phyloP scores from a whole-genome alignment of 805 yeast genomes.

The Kodamaea neixiangensis region DNA sequence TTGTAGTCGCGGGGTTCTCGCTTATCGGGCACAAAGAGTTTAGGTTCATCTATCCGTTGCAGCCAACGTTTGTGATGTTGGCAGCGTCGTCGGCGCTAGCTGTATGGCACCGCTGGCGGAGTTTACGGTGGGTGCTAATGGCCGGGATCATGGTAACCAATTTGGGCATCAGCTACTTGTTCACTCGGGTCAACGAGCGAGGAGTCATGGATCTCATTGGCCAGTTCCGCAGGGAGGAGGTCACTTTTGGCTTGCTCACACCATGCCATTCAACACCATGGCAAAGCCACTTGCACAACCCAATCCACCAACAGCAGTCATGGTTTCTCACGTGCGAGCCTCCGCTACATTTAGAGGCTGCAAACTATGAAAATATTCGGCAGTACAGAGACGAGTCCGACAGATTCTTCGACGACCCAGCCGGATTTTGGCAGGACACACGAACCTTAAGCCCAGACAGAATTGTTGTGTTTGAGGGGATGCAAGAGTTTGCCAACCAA shows the following conservation, averaged over 20 bases:
- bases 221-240: constrained; percentile 42
- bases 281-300: constrained; percentile 77
- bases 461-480: constrained; percentile 11
- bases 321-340: constrained; percentile 95
- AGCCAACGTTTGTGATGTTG: constrained; percentile 66
- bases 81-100: neutral
- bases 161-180: constrained; percentile 45
- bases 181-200: constrained; percentile 75
- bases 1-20: constrained; percentile 61
- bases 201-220: constrained; percentile 77
- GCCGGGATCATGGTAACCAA: constrained; percentile 28
- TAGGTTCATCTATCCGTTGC: constrained; percentile 81
- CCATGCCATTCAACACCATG: constrained; percentile 99
- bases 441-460: neutral
- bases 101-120: neutral
- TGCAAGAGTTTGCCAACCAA: constrained; percentile 48
- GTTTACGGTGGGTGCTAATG: neutral
- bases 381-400: constrained; percentile 86
- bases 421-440: constrained; percentile 45
- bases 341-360: constrained; percentile 52
- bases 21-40: constrained; percentile 83
- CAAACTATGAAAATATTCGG: constrained; percentile 26
- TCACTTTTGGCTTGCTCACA: constrained; percentile 73
- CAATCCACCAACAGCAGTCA: constrained; percentile 36
- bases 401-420: constrained; percentile 68